Percentiles rank a stretch among this genome's conserved stretches.
Conservation (phyloP, 805 yeast genomes). For the Saccharomycopsis selenospora region DNA sequence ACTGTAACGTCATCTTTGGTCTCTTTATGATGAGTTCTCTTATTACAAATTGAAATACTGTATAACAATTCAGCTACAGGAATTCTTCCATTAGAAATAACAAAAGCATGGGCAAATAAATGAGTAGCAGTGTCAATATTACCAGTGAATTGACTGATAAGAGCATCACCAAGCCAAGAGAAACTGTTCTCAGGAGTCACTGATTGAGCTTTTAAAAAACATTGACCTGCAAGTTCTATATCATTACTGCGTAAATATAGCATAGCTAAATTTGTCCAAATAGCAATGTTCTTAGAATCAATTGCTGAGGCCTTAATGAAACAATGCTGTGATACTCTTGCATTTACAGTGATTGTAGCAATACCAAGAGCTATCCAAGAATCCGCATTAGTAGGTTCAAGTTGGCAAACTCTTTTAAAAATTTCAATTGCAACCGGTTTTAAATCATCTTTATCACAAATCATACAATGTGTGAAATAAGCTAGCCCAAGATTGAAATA, state of each 20-base stretch:
- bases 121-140: constrained; percentile 43
- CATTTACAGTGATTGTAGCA: constrained; percentile 55
- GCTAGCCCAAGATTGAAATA: constrained; percentile 69
- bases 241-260: constrained; percentile 67
- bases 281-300: constrained; percentile 55
- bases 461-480: constrained; percentile 41
- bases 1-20: constrained; percentile 50
- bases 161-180: constrained; percentile 86
- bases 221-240: constrained; percentile 60
- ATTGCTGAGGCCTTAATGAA: constrained; percentile 73
- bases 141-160: constrained; percentile 47
- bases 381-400: constrained; percentile 61
- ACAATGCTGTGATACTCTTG: constrained; percentile 85
- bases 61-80: constrained; percentile 65
- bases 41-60: constrained; percentile 47
- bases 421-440: constrained; percentile 48
- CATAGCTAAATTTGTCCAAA: constrained; percentile 80
- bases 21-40: constrained; percentile 36
- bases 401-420: constrained; percentile 60
- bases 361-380: constrained; percentile 84
- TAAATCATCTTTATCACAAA: constrained; percentile 22
- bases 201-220: constrained; percentile 69
- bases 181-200: constrained; percentile 66
- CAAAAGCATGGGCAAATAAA: constrained; percentile 70
- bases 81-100: constrained; percentile 66